A percentile compares a stretch with the other conserved stretches of the same genome.
Evolutionary conservation across 352 stramenopile genomes (phyloP).

Genomic region (Pythium aristosporum): DNA sequence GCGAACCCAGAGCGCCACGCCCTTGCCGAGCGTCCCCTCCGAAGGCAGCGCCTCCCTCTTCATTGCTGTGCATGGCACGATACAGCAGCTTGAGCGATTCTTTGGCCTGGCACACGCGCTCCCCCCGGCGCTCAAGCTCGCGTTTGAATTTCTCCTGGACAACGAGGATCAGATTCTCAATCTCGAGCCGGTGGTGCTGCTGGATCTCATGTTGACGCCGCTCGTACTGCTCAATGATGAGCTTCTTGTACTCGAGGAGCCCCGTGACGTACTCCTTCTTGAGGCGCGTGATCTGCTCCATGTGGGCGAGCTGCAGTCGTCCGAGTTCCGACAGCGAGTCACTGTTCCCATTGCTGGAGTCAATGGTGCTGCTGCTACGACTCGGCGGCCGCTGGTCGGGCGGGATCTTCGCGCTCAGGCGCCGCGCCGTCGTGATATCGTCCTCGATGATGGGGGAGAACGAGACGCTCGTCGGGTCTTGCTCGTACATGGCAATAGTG

Average conservation of each 20-base stretch:
- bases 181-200: slow-evolving; percentile 56
- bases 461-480: slow-evolving; percentile 30
- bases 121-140: slow-evolving; percentile 49
- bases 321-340: slow-evolving; percentile 32
- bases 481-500: slow-evolving; percentile 55
- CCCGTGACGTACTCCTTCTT: slow-evolving; percentile 61
- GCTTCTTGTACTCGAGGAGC: slow-evolving; percentile 65
- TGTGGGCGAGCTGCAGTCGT: slow-evolving; percentile 34
- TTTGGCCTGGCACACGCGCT: slow-evolving; percentile 51
- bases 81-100: slow-evolving; percentile 69
- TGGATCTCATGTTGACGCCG: slow-evolving; percentile 53
- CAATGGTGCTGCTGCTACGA: not conserved
- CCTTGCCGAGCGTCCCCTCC: not conserved
- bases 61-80: slow-evolving; percentile 35
- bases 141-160: slow-evolving; percentile 64
- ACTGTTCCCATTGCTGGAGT: not conserved
- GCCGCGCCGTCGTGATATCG: slow-evolving; percentile 3
- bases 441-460: slow-evolving; percentile 14
- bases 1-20: not conserved
- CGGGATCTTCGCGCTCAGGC: not conserved
- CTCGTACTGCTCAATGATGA: slow-evolving; percentile 74
- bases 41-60: not conserved
- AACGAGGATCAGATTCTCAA: slow-evolving; percentile 56
- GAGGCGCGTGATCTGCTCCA: slow-evolving; percentile 41
- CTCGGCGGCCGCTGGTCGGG: not conserved